These are phyloP conservation scores for Calocybe indica DNA, from an alignment of 768 basidiomycete species.

Conservation along the genomic window DNA sequence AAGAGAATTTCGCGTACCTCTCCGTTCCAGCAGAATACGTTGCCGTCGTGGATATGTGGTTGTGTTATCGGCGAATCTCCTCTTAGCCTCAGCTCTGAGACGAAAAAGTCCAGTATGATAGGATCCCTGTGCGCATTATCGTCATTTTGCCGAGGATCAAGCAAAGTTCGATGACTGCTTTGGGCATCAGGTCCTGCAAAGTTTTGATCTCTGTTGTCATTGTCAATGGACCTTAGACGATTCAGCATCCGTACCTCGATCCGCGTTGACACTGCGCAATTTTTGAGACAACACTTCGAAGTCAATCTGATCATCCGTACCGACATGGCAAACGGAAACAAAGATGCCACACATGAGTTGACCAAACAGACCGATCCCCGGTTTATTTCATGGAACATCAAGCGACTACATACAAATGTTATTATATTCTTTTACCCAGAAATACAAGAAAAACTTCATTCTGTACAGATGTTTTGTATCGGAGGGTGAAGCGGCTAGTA, in stretches of 20 bases:
- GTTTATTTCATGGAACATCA: background rate
- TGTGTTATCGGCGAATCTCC: slow-evolving; percentile 56
- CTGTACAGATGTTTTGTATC: too few species aligned
- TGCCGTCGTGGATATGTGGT: slow-evolving; percentile 54
- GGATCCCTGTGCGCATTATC: too few species aligned
- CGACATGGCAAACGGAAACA: slow-evolving; percentile 31
- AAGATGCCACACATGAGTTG: slow-evolving; percentile 68
- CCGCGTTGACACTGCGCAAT: slow-evolving; percentile 45
- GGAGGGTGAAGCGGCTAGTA: too few species aligned
- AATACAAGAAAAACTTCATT: too few species aligned
- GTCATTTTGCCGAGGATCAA: too few species aligned
- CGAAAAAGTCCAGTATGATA: slow-evolving; percentile 47
- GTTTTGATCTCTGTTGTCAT: background rate
- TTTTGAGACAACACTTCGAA: slow-evolving; percentile 20
- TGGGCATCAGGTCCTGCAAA: slow-evolving; percentile 63
- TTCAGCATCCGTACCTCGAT: slow-evolving; percentile 42
- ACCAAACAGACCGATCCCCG: background rate
- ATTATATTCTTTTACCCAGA: too few species aligned
- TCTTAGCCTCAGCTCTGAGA: slow-evolving; percentile 71
- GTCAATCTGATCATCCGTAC: slow-evolving; percentile 8
- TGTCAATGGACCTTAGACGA: background rate
- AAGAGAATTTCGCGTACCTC: slow-evolving; percentile 40
- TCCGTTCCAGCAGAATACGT: slow-evolving; percentile 82
- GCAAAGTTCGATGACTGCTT: slow-evolving; percentile 15
- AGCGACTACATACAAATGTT: too few species aligned